Percentiles rank a stretch among this genome's conserved stretches.
phyloP scores from a whole-genome alignment of 164 flowering plant species.

The Dillenia suffruticosa region DNA sequence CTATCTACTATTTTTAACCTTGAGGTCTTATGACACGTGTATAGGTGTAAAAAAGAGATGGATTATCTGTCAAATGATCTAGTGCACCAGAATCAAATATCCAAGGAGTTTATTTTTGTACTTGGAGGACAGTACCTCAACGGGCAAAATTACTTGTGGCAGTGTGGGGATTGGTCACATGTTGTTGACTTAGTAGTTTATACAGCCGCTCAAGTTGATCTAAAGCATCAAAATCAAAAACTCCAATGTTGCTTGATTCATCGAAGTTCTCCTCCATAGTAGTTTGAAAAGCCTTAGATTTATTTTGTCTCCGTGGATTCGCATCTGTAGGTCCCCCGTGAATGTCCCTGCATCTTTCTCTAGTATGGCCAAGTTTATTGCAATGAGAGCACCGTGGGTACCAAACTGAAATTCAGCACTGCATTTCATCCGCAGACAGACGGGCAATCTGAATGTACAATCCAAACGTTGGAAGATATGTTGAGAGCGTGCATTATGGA shows the following conservation, averaged over 20 bases:
- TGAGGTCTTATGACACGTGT: neutral
- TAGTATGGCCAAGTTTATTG: neutral
- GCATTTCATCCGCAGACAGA: too few relatives aligned
- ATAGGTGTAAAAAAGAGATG: neutral
- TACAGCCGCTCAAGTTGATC: too few relatives aligned
- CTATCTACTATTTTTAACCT: neutral
- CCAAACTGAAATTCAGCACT: too few relatives aligned
- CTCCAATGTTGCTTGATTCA: too few relatives aligned
- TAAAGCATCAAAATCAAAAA: too few relatives aligned
- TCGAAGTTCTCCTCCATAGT: neutral
- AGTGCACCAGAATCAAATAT: neutral
- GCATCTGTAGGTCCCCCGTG: neutral
- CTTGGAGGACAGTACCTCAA: neutral
- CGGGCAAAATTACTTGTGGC: neutral
- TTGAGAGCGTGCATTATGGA: too few relatives aligned
- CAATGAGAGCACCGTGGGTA: conserved; percentile 4
- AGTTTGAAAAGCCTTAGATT: too few relatives aligned
- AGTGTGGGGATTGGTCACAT: neutral
- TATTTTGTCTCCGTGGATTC: neutral
- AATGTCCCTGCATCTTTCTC: neutral
- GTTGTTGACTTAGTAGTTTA: too few relatives aligned
- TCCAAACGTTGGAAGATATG: too few relatives aligned
- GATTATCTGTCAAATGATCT: neutral
- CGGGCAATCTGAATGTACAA: too few relatives aligned
- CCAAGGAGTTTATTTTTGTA: neutral